These are phyloP conservation scores for Fusarium neocosmosporiellum DNA, from an alignment of 2,329 filamentous ascomycete species.

Conservation along the genomic window DNA sequence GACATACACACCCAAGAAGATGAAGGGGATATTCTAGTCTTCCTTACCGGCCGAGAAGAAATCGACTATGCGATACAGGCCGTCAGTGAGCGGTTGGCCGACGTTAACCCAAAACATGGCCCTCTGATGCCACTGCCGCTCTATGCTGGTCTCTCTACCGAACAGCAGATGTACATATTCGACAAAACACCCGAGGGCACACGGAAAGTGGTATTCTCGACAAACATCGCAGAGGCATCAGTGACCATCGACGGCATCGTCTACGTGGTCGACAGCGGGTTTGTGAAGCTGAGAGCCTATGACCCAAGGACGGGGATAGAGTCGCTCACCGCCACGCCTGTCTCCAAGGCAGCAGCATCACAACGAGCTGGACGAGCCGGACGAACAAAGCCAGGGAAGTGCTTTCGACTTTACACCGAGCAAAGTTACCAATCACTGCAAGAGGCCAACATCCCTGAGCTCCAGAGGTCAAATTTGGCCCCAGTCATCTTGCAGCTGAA, in stretches of 20 bases:
- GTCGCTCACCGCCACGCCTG: slow-evolving; percentile 80
- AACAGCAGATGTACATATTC: slow-evolving; percentile 96
- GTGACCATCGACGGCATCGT: slow-evolving; percentile 94
- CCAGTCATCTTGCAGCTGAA: slow-evolving; percentile 92
- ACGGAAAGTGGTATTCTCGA: slow-evolving; percentile 91
- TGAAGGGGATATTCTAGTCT: slow-evolving; percentile 89
- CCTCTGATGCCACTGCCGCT: slow-evolving; percentile 70
- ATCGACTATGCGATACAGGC: slow-evolving; percentile 86
- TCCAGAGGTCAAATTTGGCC: slow-evolving; percentile 91
- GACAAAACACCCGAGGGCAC: slow-evolving; percentile 84
- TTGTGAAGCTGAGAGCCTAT: slow-evolving; percentile 89
- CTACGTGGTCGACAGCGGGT: slow-evolving; percentile 91
- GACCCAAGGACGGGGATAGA: slow-evolving; percentile 89
- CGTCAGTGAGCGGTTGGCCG: slow-evolving; percentile 76
- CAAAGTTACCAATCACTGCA: slow-evolving; percentile 72
- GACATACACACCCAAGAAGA: slow-evolving; percentile 86
- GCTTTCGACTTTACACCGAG: slow-evolving; percentile 92
- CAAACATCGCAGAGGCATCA: slow-evolving; percentile 96
- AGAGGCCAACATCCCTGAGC: slow-evolving; percentile 84
- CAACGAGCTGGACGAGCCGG: slow-evolving; percentile 92
- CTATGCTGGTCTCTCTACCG: slow-evolving; percentile 88
- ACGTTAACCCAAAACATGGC: slow-evolving; percentile 57
- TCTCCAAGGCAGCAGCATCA: slow-evolving; percentile 92
- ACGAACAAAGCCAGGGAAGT: slow-evolving; percentile 90
- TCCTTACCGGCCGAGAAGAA: slow-evolving; percentile 92